A percentile compares a stretch with the other conserved stretches of the same genome.
Evolutionary conservation across 1,139 yeast genomes (phyloP).

Genomic region (Yamadazyma triangularis): DNA sequence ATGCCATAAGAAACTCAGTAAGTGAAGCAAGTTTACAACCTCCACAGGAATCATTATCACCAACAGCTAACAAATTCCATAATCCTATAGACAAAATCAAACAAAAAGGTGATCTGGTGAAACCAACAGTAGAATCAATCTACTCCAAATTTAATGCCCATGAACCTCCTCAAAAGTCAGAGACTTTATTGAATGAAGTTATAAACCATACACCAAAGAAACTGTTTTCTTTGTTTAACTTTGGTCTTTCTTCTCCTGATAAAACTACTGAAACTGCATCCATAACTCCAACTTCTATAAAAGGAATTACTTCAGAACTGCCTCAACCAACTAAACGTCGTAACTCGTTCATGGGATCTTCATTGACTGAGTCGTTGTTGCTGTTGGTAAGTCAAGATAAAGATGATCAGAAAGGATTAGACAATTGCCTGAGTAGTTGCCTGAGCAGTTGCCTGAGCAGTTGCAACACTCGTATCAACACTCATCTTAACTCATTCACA

Average conservation of each 20-base stretch:
- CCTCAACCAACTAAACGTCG: conserved; percentile 1
- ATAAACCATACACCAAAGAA: conserved; percentile 9
- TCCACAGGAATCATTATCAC: neutral
- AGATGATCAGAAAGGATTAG: too few relatives aligned
- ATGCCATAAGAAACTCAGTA: conserved; percentile 19
- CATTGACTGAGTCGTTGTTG: conserved; percentile 11
- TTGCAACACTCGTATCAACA: too few relatives aligned
- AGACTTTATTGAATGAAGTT: conserved; percentile 17
- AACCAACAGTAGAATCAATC: conserved; percentile 29
- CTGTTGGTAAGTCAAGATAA: conserved; percentile 4
- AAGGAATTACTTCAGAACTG: neutral
- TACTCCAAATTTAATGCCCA: conserved; percentile 9
- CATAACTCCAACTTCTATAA: neutral
- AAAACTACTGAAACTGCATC: neutral
- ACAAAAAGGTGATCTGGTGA: conserved; percentile 15
- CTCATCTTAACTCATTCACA: conserved; percentile 1
- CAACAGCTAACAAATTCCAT: conserved; percentile 23
- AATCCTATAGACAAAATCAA: conserved; percentile 34
- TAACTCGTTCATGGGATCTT: too few relatives aligned
- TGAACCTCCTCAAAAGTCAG: conserved; percentile 5
- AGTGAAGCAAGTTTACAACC: conserved; percentile 10
- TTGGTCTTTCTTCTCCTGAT: conserved; percentile 8
- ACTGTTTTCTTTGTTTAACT: conserved; percentile 10
- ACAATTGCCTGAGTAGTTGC: too few relatives aligned
- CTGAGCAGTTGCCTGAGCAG: too few relatives aligned